phyloP scores from a whole-genome alignment of 768 basidiomycete genomes.

The Lactarius deliciosus region DNA sequence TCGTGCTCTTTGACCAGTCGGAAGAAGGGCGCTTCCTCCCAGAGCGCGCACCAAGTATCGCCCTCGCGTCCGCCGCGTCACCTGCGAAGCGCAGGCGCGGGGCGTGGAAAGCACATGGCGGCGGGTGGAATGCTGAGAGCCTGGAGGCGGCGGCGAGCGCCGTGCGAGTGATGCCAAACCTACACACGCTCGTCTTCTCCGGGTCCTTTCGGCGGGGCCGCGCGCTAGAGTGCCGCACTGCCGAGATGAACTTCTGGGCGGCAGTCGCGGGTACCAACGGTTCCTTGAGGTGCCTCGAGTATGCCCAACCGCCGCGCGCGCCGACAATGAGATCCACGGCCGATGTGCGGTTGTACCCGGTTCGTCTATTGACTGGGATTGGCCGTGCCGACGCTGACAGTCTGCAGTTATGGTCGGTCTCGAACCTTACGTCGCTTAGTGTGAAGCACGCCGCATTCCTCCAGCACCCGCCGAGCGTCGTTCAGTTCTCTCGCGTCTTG shows the following conservation, averaged over 20 bases:
- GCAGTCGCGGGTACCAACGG: not conserved
- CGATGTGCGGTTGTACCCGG: not conserved
- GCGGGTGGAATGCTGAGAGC: not conserved
- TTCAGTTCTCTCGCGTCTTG: constrained; percentile 10
- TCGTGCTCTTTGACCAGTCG: constrained; percentile 14
- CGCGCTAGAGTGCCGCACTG: not conserved
- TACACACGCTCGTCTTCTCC: constrained; percentile 8
- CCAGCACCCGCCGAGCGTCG: constrained; percentile 10
- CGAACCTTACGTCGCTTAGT: constrained; percentile 13
- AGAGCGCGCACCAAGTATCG: constrained; percentile 3
- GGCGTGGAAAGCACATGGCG: not conserved
- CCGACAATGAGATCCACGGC: not conserved
- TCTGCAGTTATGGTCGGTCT: constrained; percentile 11
- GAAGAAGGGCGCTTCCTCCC: constrained; percentile 10
- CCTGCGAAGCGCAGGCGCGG: not conserved
- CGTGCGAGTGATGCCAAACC: constrained; percentile 11
- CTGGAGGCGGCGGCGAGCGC: constrained; percentile 11
- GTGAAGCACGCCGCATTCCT: constrained; percentile 3
- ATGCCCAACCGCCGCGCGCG: not conserved
- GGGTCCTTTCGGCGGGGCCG: not conserved
- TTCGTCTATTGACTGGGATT: not conserved
- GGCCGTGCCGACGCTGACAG: not conserved
- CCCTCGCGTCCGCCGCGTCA: not conserved
- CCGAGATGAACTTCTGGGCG: constrained; percentile 10
- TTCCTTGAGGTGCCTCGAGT: constrained; percentile 1